Evolutionary conservation across 495 filamentous ascomycete species (phyloP).

Genomic region (Tuber brumale): DNA sequence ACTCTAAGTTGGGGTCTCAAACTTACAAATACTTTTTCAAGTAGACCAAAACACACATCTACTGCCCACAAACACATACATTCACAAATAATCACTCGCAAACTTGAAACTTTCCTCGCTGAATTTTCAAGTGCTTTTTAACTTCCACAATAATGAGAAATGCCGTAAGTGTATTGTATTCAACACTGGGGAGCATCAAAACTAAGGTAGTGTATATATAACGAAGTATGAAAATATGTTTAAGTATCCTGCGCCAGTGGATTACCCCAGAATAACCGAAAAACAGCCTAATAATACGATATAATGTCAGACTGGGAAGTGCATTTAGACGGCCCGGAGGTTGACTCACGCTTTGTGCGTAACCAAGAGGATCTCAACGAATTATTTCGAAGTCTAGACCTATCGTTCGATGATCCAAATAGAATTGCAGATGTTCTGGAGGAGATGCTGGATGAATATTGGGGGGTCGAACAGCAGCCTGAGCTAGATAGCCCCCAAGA

Average conservation of each 20-base stretch:
- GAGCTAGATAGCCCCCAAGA: background rate
- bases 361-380: constrained; percentile 16
- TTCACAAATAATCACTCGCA: background rate
- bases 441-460: background rate
- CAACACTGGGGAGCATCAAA: background rate
- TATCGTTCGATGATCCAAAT: constrained; percentile 20
- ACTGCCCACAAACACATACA: background rate
- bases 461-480: background rate
- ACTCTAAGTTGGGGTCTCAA: background rate
- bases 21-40: background rate
- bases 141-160: background rate
- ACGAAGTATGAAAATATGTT: background rate
- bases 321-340: background rate
- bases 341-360: background rate
- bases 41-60: background rate
- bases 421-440: constrained; percentile 2
- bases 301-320: background rate
- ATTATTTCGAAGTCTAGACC: constrained; percentile 19
- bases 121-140: background rate
- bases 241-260: background rate
- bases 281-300: background rate
- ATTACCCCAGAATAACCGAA: background rate
- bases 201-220: background rate
- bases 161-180: background rate
- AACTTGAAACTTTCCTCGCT: background rate